A percentile compares a stretch with the other conserved stretches of the same genome.
Evolutionary conservation across 441 rosid genomes (phyloP).

Genomic region (Oxalis stricta): DNA sequence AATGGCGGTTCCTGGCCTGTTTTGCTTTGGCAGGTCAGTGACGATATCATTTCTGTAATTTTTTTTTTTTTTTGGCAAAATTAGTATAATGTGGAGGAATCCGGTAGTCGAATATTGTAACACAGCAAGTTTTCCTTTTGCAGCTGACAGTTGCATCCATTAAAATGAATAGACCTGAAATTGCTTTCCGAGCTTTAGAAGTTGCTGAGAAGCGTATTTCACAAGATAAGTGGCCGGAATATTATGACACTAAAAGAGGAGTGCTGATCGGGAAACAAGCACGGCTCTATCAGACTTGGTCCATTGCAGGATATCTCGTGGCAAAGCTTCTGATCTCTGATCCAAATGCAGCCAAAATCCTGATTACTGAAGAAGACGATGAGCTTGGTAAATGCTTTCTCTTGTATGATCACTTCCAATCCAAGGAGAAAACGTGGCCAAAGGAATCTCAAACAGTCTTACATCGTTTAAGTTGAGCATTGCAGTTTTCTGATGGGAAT

Average conservation of each 20-base stretch:
- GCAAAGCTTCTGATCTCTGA: slow-evolving; percentile 45
- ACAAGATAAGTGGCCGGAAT: slow-evolving; percentile 62
- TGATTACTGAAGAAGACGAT: slow-evolving; percentile 42
- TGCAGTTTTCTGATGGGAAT: too few species aligned
- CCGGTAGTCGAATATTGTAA: background rate
- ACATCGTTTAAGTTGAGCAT: slow-evolving; percentile 25
- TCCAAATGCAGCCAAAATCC: slow-evolving; percentile 39
- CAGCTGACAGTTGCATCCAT: slow-evolving; percentile 62
- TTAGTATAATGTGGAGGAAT: background rate
- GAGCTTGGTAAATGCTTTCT: slow-evolving; percentile 46
- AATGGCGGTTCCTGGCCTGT: slow-evolving; percentile 90
- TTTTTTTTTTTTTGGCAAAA: too few species aligned
- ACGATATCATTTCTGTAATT: background rate
- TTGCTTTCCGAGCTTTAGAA: slow-evolving; percentile 48
- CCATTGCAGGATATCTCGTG: slow-evolving; percentile 52
- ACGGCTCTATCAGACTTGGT: slow-evolving; percentile 50
- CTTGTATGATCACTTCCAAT: slow-evolving; percentile 50
- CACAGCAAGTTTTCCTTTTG: slow-evolving; percentile 1
- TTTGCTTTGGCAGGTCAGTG: slow-evolving; percentile 81
- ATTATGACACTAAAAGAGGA: slow-evolving; percentile 48
- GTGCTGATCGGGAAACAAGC: slow-evolving; percentile 55
- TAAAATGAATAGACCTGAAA: slow-evolving; percentile 58
- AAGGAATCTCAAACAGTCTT: slow-evolving; percentile 34
- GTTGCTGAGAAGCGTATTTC: slow-evolving; percentile 41
- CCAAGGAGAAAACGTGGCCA: slow-evolving; percentile 49